Evolutionary conservation across 2,329 filamentous ascomycete species (phyloP).

Genomic region (Nigrospora sphaerica): DNA sequence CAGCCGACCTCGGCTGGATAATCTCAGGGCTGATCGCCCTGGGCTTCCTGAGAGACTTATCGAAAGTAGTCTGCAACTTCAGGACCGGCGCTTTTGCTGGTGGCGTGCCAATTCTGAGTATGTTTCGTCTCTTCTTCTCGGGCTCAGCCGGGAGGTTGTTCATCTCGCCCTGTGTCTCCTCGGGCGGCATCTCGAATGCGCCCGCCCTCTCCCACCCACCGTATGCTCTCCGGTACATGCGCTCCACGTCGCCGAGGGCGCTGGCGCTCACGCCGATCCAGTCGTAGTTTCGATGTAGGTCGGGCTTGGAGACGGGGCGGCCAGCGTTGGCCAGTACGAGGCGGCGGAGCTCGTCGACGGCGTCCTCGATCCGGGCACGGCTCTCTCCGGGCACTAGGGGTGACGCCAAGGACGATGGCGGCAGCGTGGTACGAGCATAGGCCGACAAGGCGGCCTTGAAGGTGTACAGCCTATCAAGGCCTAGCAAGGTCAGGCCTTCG

Average conservation of each 20-base stretch:
- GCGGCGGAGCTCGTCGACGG: constrained; percentile 56
- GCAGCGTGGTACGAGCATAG: constrained; percentile 37
- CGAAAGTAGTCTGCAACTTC: constrained; percentile 38
- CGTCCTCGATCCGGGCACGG: constrained; percentile 40
- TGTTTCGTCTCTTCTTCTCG: background rate
- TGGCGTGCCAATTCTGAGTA: constrained; percentile 7
- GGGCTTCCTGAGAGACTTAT: constrained; percentile 1
- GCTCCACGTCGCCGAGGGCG: constrained; percentile 46
- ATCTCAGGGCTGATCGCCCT: background rate
- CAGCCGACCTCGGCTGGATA: background rate
- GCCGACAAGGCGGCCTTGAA: constrained; percentile 54
- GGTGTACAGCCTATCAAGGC: constrained; percentile 56
- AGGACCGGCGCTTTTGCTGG: constrained; percentile 21
- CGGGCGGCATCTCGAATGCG: constrained; percentile 33
- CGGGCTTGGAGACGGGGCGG: constrained; percentile 38
- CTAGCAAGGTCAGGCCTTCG: constrained; percentile 50
- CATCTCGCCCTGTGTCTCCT: constrained; percentile 12
- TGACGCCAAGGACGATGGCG: constrained; percentile 14
- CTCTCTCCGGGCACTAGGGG: constrained; percentile 13
- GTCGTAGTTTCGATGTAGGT: constrained; percentile 48
- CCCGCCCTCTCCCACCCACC: constrained; percentile 38
- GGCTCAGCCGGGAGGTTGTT: background rate
- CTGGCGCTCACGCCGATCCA: constrained; percentile 45
- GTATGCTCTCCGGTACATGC: constrained; percentile 50
- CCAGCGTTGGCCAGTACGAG: constrained; percentile 48